Conservation (phyloP, 139 green algal genomes). For the Closterium sp. region DNA sequence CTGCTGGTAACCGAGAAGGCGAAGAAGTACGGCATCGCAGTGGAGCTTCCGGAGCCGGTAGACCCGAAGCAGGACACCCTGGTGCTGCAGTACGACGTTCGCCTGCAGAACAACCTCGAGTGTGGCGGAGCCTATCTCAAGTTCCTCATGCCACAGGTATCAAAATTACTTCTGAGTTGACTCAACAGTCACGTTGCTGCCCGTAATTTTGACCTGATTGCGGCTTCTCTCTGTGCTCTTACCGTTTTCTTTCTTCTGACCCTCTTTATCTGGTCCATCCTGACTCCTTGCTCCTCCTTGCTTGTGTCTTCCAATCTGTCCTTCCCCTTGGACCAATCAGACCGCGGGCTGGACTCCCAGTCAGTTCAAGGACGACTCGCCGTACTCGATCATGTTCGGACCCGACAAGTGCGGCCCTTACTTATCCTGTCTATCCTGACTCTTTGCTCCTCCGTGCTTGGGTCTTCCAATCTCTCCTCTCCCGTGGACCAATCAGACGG, state of each 20-base stretch:
- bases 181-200: too few species aligned
- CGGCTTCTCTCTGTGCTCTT: too few species aligned
- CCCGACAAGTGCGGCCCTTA: constrained; percentile 98
- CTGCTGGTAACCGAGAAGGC: constrained; percentile 72
- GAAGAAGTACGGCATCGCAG: constrained; percentile 74
- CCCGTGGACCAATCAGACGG: constrained; percentile 24
- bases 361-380: constrained; percentile 74
- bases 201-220: too few species aligned
- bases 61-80: constrained; percentile 56
- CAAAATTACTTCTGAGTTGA: too few species aligned
- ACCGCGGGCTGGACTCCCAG: constrained; percentile 60
- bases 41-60: constrained; percentile 57
- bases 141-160: constrained; percentile 66
- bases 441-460: constrained; percentile 2
- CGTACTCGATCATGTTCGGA: constrained; percentile 98
- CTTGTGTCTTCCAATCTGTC: constrained; percentile 13
- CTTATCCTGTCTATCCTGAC: not conserved
- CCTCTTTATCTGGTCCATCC: not conserved
- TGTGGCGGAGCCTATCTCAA: constrained; percentile 92
- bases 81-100: constrained; percentile 83
- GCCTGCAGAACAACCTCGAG: constrained; percentile 62
- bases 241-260: too few species aligned
- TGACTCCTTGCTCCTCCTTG: not conserved
- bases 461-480: not conserved
- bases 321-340: not conserved